Base-by-base conservation (phyloP, 305 asterid genomes). In the Caryopteris hybrid region DNA sequence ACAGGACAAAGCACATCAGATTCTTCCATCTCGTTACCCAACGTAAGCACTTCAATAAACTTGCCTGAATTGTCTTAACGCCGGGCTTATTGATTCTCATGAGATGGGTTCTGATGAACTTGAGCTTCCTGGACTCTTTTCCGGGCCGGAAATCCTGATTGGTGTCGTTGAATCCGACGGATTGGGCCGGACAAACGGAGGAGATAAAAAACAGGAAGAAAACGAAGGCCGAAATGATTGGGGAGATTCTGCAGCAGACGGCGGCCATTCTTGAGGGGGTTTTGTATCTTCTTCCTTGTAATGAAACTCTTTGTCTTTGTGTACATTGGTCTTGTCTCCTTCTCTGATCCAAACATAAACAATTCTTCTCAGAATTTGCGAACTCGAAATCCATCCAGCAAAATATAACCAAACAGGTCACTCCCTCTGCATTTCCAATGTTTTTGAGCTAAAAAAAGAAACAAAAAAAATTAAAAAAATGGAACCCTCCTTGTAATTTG, bases 31-130 rank as follows among this genome's bases (percentile, higher is more conserved):
- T n/a, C n/a, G n/a, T n/a, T n/a, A n/a, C n/a, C n/a, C n/a, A n/a
- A n/a, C n/a, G n/a, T n/a, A n/a, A n/a, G n/a, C n/a, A n/a, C n/a
- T n/a, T n/a, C n/a, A n/a, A n/a, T n/a, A n/a, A n/a, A n/a, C n/a
- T n/a, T n/a, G n/a, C 99, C 95, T 84, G 89, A 69, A 94, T 82
- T 71, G 98, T 89, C 81, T 87, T 91, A 68, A 91, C 73, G 6
- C 85, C 34, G 66, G 89, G 96, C 74, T 91, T 94, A 46, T 91
- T 91, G 79, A 94, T 86, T 68, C 81, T 94, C 81, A n/a, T 74
- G 55, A 94, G 86, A 66, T 84, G 94, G 68, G 79, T 76, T 72
- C 80, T 70, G 47, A 89, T 83, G 39, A 71, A 53, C 41, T 66
- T 82, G 70, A 84, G 23, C 76, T 90, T 88, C 54, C 63, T 70